Conservation (phyloP, 1,284 basidiomycete species). For the Cystobasidium sp. region DNA sequence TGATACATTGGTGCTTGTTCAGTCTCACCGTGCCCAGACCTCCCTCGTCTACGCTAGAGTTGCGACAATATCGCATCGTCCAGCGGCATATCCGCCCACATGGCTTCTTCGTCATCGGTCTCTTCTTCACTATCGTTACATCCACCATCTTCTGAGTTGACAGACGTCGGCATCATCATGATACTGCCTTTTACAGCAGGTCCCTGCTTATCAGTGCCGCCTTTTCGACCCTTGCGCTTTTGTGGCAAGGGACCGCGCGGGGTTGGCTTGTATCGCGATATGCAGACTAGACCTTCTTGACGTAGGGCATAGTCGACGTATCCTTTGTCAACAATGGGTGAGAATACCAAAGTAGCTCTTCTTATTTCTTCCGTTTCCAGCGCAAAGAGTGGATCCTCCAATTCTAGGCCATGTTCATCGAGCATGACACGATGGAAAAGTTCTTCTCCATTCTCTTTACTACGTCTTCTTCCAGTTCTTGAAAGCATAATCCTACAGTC, state of each 20-base stretch:
- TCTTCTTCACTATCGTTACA: constrained; percentile 1
- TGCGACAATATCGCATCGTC: constrained; percentile 28
- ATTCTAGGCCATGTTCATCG: constrained; percentile 24
- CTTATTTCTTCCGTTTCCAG: constrained; percentile 38
- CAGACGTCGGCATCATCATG: not conserved
- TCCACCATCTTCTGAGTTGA: not conserved
- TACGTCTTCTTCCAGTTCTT: constrained; percentile 23
- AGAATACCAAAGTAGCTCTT: constrained; percentile 27
- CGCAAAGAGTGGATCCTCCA: constrained; percentile 15
- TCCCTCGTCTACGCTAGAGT: too few species aligned
- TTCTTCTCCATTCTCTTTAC: constrained; percentile 18
- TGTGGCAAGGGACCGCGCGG: not conserved
- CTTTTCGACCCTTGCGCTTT: constrained; percentile 3
- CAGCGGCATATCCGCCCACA: constrained; percentile 27
- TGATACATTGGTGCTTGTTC: not conserved
- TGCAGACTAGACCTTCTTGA: constrained; percentile 31
- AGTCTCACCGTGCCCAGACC: too few species aligned
- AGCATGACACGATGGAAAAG: not conserved
- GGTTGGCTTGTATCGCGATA: constrained; percentile 4
- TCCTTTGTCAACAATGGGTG: constrained; percentile 33
- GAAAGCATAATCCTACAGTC: constrained; percentile 40
- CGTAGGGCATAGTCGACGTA: constrained; percentile 33
- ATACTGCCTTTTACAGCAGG: not conserved
- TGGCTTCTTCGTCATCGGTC: constrained; percentile 27
- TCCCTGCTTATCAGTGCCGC: not conserved